Conservation (phyloP, 2,329 filamentous ascomycete genomes). For the Rhynchosporium agropyri region DNA sequence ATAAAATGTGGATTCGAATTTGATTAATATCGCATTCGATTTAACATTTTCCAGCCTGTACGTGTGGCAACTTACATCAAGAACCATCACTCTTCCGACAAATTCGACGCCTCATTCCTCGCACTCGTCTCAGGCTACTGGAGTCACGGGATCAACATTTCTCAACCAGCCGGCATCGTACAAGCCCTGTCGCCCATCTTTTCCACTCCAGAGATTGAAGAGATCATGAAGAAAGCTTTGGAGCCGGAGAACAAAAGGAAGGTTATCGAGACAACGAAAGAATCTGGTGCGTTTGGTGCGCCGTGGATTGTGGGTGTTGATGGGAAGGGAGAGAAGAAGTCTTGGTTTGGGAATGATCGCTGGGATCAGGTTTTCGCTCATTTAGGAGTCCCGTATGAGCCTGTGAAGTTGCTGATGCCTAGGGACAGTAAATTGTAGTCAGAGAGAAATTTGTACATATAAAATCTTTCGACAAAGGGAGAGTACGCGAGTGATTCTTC, state of each 20-base stretch:
- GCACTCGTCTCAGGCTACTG: constrained; percentile 30
- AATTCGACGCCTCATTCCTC: constrained; percentile 28
- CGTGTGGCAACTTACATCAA: constrained; percentile 31
- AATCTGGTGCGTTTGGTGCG: constrained; percentile 30
- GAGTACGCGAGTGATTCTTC: too few species aligned
- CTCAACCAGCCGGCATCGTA: constrained; percentile 25
- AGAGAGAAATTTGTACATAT: too few species aligned
- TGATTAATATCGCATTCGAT: neutral
- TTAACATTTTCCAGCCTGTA: constrained; percentile 22
- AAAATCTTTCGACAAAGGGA: too few species aligned
- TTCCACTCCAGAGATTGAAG: constrained; percentile 19
- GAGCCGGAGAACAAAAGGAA: constrained; percentile 30
- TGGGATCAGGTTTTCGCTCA: constrained; percentile 33
- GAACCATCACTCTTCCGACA: constrained; percentile 19
- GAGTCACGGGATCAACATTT: constrained; percentile 28
- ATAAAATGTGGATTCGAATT: neutral
- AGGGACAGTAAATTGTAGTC: constrained; percentile 15
- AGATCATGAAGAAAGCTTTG: constrained; percentile 28
- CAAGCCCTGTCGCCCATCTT: constrained; percentile 26
- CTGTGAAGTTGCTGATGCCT: constrained; percentile 15
- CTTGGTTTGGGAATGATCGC: constrained; percentile 34
- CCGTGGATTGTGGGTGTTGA: constrained; percentile 32
- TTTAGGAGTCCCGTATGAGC: constrained; percentile 29
- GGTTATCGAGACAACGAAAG: constrained; percentile 28
- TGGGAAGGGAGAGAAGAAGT: constrained; percentile 23